Evolutionary conservation across 306 rosid genomes (phyloP), one percentile per base, ranked within the genome.

Genomic region (Cucumis hystrix): DNA sequence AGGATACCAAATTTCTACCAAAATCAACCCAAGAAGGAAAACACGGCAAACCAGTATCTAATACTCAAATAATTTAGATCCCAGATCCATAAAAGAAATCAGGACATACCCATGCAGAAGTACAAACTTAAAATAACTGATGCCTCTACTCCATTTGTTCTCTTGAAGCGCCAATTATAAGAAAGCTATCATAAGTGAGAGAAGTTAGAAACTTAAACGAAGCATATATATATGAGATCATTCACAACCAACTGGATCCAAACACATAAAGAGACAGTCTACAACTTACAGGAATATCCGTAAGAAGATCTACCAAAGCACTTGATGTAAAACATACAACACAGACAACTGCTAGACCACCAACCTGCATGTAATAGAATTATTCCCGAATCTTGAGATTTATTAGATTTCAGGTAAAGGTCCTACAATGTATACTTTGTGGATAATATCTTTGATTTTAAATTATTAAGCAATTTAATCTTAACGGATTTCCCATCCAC

Each of bases 231-330:
- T 5, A 78, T 39, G 62, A 69, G 13, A 78, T 35, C 76, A 47
- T 43, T 45, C 47, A 51, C 7, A 52, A 65, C 25, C 12, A 49
- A 28, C 28, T 4, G 17, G 40, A n/a, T 40, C 9, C n/a, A 60
- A 33, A 75, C 37, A 76, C 58, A 40, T 21, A 58, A 59, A 43
- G 18, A 59, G 60, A 81, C 70, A 45, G 76, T 75, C 28, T 55
- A 64, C 64, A 23, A 76, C 93, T 86, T 91, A 91, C 89, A 64
- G 92, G 91, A 80, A 86, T 80, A 74, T 85, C 85, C 3, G 88
- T 89, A 69, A 89, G 77, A 80, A 91, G 84, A 78, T 85, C 89
- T 79, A 86, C 93, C 71, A 82, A 62, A 52, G 96, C 87, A 74
- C 90, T 84, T 76, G 90, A 76, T 16, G 88, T 69, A 60, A 91